Evolutionary conservation across 495 filamentous ascomycete species (phyloP).

Genomic region (Astrocystis sublimbata): DNA sequence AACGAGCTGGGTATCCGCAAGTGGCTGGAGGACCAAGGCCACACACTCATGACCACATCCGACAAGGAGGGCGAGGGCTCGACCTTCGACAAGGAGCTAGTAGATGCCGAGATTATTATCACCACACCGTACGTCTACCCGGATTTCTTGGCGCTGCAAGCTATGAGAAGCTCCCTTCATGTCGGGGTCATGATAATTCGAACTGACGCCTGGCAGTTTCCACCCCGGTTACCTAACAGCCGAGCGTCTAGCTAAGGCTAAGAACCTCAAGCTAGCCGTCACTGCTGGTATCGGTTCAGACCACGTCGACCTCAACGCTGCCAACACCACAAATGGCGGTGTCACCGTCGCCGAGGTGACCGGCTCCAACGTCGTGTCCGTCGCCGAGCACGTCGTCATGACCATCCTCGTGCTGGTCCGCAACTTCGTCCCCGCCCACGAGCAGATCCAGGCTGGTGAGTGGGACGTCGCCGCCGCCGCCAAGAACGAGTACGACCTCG

Average conservation of each 20-base stretch:
- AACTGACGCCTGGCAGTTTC: slow-evolving; percentile 63
- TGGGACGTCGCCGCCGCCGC: slow-evolving; percentile 96
- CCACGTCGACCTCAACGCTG: slow-evolving; percentile 94
- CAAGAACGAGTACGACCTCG: slow-evolving; percentile 97
- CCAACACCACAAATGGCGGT: slow-evolving; percentile 98
- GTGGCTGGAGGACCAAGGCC: slow-evolving; percentile 94
- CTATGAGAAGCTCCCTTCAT: neutral
- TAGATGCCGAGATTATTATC: slow-evolving; percentile 97
- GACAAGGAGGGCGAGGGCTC: slow-evolving; percentile 96
- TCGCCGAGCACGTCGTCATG: slow-evolving; percentile 96
- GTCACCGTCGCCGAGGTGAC: slow-evolving; percentile 97
- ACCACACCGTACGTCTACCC: slow-evolving; percentile 82
- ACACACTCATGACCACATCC: slow-evolving; percentile 94
- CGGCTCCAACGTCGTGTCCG: slow-evolving; percentile 87
- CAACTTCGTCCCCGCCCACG: slow-evolving; percentile 98
- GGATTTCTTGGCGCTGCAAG: slow-evolving; percentile 8
- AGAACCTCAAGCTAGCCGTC: slow-evolving; percentile 96
- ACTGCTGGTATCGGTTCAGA: slow-evolving; percentile 98
- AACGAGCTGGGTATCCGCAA: slow-evolving; percentile 96
- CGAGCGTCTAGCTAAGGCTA: slow-evolving; percentile 94
- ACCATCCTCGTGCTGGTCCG: slow-evolving; percentile 94
- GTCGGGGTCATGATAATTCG: neutral
- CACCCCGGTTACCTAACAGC: slow-evolving; percentile 97
- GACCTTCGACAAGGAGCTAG: slow-evolving; percentile 89
- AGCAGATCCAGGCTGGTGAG: slow-evolving; percentile 82